Conservation (phyloP, 2,329 filamentous ascomycete genomes). For the Ophiostoma australiae region DNA sequence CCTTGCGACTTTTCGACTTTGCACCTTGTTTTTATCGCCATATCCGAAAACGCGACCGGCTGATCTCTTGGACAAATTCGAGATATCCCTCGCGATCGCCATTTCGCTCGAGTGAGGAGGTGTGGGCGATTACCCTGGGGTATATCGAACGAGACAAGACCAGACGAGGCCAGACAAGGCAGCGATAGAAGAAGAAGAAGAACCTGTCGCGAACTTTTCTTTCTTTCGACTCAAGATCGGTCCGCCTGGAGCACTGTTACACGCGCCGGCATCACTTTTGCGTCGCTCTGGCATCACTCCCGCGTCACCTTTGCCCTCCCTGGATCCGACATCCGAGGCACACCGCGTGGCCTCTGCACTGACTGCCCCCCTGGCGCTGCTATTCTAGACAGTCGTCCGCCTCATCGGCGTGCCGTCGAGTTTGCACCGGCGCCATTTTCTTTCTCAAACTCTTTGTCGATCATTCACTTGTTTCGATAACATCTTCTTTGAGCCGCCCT, state of each 20-base stretch:
- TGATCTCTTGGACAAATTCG: neutral
- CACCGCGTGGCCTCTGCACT: conserved; percentile 7
- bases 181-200: neutral
- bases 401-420: conserved; percentile 20
- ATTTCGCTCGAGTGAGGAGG: neutral
- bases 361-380: conserved; percentile 21
- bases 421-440: neutral
- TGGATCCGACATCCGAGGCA: conserved; percentile 14
- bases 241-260: neutral
- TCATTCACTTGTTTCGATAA: conserved; percentile 19
- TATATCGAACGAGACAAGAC: neutral
- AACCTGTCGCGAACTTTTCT: neutral
- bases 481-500: neutral
- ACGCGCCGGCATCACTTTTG: conserved; percentile 7
- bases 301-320: conserved; percentile 6
- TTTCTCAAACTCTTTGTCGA: conserved; percentile 12
- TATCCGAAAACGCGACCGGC: conserved; percentile 6
- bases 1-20: neutral
- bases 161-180: neutral
- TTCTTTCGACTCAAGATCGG: neutral
- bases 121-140: neutral
- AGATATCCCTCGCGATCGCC: neutral
- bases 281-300: conserved; percentile 7
- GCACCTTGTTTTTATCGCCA: neutral
- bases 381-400: conserved; percentile 22